Base-by-base conservation (phyloP, 192 early-diverging fungal species). In the Backusella sp. region DNA sequence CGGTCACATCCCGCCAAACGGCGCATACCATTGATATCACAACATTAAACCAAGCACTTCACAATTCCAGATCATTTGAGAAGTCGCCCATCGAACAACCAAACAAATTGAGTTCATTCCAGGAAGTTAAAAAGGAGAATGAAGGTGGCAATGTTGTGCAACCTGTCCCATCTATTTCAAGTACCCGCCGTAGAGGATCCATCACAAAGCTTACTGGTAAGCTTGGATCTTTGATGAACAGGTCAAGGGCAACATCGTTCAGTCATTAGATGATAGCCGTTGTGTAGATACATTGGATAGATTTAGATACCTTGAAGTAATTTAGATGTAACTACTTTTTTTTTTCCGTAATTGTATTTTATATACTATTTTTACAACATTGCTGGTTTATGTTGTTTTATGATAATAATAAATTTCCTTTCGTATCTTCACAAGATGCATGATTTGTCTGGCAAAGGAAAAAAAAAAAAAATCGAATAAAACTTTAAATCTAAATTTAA, bases 11-110 rank as follows among this genome's bases (percentile, higher is more conserved):
- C 17, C 70, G 70, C 17, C 42, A 71, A 30, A 71, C 70, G 1
- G 70, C 70, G 30, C 70, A 71, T 71, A 71, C 70, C 1, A 28
- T 71, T 44, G 70, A 71, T 71, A 49, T 71, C 28, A 69, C 35
- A 11, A 14, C 68, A 39, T 36, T 34, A 35, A 68, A 68, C 66
- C 28, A 35, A 19, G 30, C 32, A 36, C 30, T 68, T 68, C 8
- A 68, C 26, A 23, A 68, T 3, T 36, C 35, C n/a, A 17, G 4
- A 32, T 32, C 30, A 30, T 34, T 32, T 19, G 34, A 67, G 17
- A 35, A 19, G 23, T 23, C 67, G 35, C 67, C 67, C 7, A 5
- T 68, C 36, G 67, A 34, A 32, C 32, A 32, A 3, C 32, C 32
- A 3, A 21, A 3, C 12, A 69, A 41, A 41, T 3, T 69, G n/a